Base-by-base conservation (phyloP, 2,329 filamentous ascomycete genomes). In the Gyromitra esculenta region DNA sequence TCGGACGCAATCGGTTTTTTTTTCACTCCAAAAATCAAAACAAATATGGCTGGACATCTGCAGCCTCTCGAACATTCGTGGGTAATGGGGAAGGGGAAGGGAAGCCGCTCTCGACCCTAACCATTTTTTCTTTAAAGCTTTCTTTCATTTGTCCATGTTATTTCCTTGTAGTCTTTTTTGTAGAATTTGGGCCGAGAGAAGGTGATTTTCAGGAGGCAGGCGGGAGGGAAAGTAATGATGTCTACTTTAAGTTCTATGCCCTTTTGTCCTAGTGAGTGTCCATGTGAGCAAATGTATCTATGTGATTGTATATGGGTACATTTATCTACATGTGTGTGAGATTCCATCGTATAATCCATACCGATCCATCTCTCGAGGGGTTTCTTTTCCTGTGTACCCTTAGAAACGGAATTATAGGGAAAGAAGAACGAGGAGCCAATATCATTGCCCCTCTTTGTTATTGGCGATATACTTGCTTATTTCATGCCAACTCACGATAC, bases 1-100 rank as follows among this genome's bases (percentile, higher is more conserved):
- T 75, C 71, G 65, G 72, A 70, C 65, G 65, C 72, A 75, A 48
- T 65, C 66, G 70, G 72, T 75, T 75, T 75, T 75, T 59, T 31
- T 31, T 31, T 31, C 25, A 31, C 25, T 31, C 72, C 64, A 69
- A 74, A 75, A 75, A 48, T 64, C 59, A 56, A 71, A 75, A 54
- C 15, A 39, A 69, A 59, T 48, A 59, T 75, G 72, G 65, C 60
- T 59, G 69, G 69, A 72, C 69, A 65, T 48, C 69, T 65, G 69
- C 72, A 75, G 59, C 65, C 50, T 71, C 59, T 50, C 59, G 59
- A 75, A 37, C 59, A 59, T 75, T 50, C 66, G 41, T n/a, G 31
- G 65, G 64, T 68, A 68, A 57, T 63, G 56, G 57, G 57, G 57
- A 31, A 21, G 13, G 41, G 54, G 9, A 59, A 37, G 15, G n/a